Evolutionary conservation across 2,329 filamentous ascomycete genomes (phyloP).

Genomic region (Colletotrichum sp.): DNA sequence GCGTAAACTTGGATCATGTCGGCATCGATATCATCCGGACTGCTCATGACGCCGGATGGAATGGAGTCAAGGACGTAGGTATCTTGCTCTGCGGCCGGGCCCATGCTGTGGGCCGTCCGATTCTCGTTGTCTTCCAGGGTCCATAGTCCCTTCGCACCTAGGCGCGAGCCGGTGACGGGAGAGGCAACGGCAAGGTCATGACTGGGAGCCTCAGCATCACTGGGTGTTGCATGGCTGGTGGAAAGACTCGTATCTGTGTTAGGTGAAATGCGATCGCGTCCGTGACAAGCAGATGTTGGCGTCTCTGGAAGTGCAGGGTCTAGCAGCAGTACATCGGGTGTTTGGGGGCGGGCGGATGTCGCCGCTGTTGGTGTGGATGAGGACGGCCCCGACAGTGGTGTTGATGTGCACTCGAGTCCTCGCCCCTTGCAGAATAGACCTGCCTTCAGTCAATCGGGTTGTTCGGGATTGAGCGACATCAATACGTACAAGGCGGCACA

Average conservation of each 20-base stretch:
- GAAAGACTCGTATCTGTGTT: neutral
- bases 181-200: neutral
- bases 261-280: accelerated
- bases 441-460: neutral
- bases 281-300: neutral
- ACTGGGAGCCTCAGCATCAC: neutral
- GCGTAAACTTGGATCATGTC: conserved; percentile 46
- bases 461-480: neutral
- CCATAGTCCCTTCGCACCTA: conserved; percentile 5
- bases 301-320: neutral
- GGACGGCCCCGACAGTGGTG: conserved; percentile 12
- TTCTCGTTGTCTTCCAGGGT: conserved; percentile 46
- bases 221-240: neutral
- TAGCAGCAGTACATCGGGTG: neutral
- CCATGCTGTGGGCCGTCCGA: conserved; percentile 49
- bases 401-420: conserved; percentile 35
- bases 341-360: neutral
- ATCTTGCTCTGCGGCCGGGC: conserved; percentile 49
- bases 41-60: conserved; percentile 48
- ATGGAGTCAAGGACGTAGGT: conserved; percentile 50
- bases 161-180: neutral
- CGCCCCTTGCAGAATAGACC: conserved; percentile 38
- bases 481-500: conserved; percentile 45
- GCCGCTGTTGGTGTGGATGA: neutral
- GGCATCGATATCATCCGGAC: conserved; percentile 44